Base-by-base conservation (phyloP, 768 basidiomycete species). In the Daedaleopsis nitida region DNA sequence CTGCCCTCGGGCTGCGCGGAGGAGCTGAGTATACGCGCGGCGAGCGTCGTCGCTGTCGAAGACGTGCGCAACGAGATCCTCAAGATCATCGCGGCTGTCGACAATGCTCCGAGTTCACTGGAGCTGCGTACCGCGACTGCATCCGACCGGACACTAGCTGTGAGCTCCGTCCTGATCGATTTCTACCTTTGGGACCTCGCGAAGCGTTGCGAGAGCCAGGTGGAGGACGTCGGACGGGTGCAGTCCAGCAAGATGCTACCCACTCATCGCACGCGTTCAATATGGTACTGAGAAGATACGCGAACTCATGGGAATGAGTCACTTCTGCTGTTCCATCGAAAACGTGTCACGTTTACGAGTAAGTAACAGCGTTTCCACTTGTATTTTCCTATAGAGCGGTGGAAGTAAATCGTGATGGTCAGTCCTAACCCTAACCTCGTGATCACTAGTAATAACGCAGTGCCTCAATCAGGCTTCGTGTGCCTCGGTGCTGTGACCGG, bases 251-350 rank as follows among this genome's bases (percentile, higher is more conserved):
- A 81, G 58, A 77, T 90, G 62, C 76, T 86, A 8, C 91, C 92
- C 17, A 83, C 85, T 34, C 92, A 94, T 69, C 83, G 88, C 54
- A 94, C 89, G 23, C 81, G 92, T 73, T 89, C 91, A 65, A 89
- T 90, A 32, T 94, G 92, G 92, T 94, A 94, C 75, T 94, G 76
- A 78, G n/a, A n/a, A n/a, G n/a, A n/a, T n/a, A n/a, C n/a, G n/a
- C n/a, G n/a, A n/a, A n/a, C n/a, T n/a, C n/a, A n/a, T n/a, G n/a
- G n/a, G n/a, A n/a, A n/a, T n/a, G n/a, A n/a, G n/a, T n/a, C n/a
- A n/a, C n/a, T n/a, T n/a, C n/a, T n/a, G n/a, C n/a, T n/a, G n/a
- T n/a, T n/a, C n/a, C n/a, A n/a, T n/a, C n/a, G n/a, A n/a, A n/a
- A n/a, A n/a, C n/a, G n/a, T n/a, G n/a, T n/a, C n/a, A n/a, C n/a